Evolutionary conservation across 495 filamentous ascomycete genomes (phyloP), one percentile per base, ranked within the genome.

Genomic region (Acidomyces sp.): DNA sequence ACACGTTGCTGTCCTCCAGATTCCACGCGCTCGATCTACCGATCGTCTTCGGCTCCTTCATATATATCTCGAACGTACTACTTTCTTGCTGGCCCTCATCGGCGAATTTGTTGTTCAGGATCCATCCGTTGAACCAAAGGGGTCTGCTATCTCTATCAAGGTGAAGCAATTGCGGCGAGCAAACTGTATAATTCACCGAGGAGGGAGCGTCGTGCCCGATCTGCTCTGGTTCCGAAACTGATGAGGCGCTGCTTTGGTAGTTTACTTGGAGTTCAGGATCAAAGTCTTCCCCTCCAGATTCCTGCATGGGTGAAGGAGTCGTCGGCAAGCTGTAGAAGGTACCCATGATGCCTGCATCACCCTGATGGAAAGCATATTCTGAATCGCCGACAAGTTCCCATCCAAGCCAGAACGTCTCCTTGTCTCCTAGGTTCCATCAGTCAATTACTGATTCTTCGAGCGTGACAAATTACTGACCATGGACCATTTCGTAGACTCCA

Each of bases 361-460:
- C 38, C 11, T 41, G 10, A 28, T 41, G 25, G 25, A 34, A 41
- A 34, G 38, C 25, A 18, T 41, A 41, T 11, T 40, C 25, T 7
- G 29, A 19, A 13, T 41, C 25, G 15, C 38, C 38, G 6, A 23
- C 25, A 13, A 41, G 29, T 36, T 41, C 38, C 38, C 38, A 41
- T 6, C 31, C n/a, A 13, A 41, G 15, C 38, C 38, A 41, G 17
- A 41, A 41, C 7, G 38, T 41, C 27, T 41, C 38, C 21, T 41
- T 41, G 25, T 41, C 38, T 24, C 38, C 36, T 39, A 26, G 21
- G 24, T 23, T 18, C 13, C 11, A 3, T 12, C n/a, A 16, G 11
- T 12, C 15, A 39, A 25, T 7, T 13, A 23, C 12, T 25, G 22
- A 23, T 13, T 12, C 13, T 9, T 9, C 21, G 10, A 18, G 15